A percentile compares a stretch with the other conserved stretches of the same genome.
Evolutionary conservation across 345 rosid species (phyloP).

Genomic region (Microcos paniculata): DNA sequence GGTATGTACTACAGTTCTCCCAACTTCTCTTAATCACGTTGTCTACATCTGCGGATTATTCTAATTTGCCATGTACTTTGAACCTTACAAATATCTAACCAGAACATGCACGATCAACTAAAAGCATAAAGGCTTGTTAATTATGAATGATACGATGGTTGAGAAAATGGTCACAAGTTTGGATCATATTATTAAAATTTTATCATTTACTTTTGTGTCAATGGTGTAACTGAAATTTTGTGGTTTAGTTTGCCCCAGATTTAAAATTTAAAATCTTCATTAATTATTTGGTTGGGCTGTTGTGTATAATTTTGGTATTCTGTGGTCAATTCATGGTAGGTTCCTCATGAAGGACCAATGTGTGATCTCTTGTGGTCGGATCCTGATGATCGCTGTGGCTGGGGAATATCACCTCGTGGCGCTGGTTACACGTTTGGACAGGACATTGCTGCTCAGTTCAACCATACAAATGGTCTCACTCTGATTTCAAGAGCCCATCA

Average conservation of each 20-base stretch:
- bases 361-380: slow-evolving; percentile 98
- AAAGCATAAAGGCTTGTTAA: neutral
- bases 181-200: neutral
- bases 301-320: neutral
- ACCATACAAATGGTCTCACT: slow-evolving; percentile 81
- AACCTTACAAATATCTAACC: neutral
- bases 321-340: slow-evolving; percentile 38
- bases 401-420: slow-evolving; percentile 99
- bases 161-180: neutral
- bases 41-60: too few species aligned
- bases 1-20: slow-evolving; percentile 31
- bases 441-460: slow-evolving; percentile 85
- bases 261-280: neutral
- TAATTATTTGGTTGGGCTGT: neutral
- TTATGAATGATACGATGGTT: neutral
- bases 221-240: neutral
- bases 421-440: slow-evolving; percentile 97
- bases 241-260: neutral
- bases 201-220: neutral
- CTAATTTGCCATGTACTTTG: neutral
- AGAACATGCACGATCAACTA: neutral
- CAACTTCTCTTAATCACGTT: neutral
- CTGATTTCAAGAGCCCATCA: slow-evolving; percentile 96
- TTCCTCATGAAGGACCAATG: slow-evolving; percentile 99
- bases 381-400: slow-evolving; percentile 95